These are phyloP conservation scores for Shiraia sp. DNA, from an alignment of 2,329 filamentous ascomycete genomes.

Conservation along the genomic window DNA sequence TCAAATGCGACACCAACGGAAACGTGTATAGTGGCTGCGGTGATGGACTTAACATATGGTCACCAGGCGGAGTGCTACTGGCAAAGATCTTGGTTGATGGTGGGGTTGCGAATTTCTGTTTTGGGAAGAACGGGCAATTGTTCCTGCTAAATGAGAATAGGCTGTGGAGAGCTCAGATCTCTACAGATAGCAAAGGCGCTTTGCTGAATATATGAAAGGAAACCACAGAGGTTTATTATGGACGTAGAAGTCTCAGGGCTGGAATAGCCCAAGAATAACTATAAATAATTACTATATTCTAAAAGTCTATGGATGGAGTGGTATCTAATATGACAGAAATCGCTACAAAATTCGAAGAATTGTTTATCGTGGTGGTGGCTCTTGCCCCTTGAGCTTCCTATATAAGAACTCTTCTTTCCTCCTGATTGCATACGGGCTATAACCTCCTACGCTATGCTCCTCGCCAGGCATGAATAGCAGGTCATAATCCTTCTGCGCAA, in stretches of 20 bases:
- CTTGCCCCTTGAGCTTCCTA: slow-evolving; percentile 13
- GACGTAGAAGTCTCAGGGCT: too few species aligned
- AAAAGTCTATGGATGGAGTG: too few species aligned
- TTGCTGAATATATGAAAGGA: slow-evolving; percentile 12
- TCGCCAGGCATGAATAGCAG: slow-evolving; percentile 25
- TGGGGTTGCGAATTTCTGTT: slow-evolving; percentile 55
- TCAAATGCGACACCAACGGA: slow-evolving; percentile 42
- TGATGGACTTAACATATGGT: slow-evolving; percentile 57
- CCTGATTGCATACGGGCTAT: slow-evolving; percentile 13
- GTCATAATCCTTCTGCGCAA: slow-evolving; percentile 25
- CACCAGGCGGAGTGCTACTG: slow-evolving; percentile 48
- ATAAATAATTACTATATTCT: too few species aligned
- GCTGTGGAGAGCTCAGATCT: slow-evolving; percentile 43
- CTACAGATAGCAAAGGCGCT: slow-evolving; percentile 9
- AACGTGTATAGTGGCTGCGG: slow-evolving; percentile 58
- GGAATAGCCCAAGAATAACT: too few species aligned
- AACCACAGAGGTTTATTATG: too few species aligned
- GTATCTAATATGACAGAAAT: too few species aligned
- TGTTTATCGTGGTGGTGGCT: slow-evolving; percentile 17
- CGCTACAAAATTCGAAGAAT: too few species aligned
- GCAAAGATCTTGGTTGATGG: slow-evolving; percentile 40
- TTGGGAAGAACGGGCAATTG: slow-evolving; percentile 51
- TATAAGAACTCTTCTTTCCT: slow-evolving; percentile 24
- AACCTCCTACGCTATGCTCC: slow-evolving; percentile 18
- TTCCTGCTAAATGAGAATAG: slow-evolving; percentile 52